Conservation (phyloP, 2,329 filamentous ascomycete genomes). For the Madurella fahalii region DNA sequence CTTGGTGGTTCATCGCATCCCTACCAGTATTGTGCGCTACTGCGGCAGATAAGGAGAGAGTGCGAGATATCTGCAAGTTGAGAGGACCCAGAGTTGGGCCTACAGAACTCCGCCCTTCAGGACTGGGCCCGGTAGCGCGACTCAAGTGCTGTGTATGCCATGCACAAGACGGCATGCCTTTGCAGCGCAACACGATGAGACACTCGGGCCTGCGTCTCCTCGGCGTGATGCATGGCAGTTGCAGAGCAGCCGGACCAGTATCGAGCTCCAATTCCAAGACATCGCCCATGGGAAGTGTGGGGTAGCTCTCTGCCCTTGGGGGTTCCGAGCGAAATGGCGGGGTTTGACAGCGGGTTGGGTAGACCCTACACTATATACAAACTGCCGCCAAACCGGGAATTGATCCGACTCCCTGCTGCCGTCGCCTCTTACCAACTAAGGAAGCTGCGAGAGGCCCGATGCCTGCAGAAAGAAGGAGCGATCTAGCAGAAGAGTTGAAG, state of each 20-base stretch:
- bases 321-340: slow-evolving; percentile 5
- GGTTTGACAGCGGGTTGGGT: slow-evolving; percentile 1
- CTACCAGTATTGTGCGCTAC: not conserved
- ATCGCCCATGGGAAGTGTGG: slow-evolving; percentile 6
- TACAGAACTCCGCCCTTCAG: no score
- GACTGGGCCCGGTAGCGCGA: no score
- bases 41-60: not conserved
- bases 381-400: slow-evolving; percentile 2
- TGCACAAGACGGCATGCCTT: no score
- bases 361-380: not conserved
- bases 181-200: slow-evolving; percentile 3
- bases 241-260: not conserved
- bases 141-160: no score
- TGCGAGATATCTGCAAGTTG: no score
- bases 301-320: slow-evolving; percentile 7
- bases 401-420: slow-evolving; percentile 4
- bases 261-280: slow-evolving; percentile 8
- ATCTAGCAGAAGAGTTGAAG: not conserved
- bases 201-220: no score
- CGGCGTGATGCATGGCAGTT: not conserved
- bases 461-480: not conserved
- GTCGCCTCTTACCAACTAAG: slow-evolving; percentile 1
- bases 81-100: no score
- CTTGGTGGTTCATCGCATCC: not conserved
- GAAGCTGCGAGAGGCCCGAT: not conserved